A percentile compares a stretch with the other conserved stretches of the same genome.
phyloP scores from a whole-genome alignment of 2,329 filamentous ascomycete species.

The Ceratocystis alfenasii region DNA sequence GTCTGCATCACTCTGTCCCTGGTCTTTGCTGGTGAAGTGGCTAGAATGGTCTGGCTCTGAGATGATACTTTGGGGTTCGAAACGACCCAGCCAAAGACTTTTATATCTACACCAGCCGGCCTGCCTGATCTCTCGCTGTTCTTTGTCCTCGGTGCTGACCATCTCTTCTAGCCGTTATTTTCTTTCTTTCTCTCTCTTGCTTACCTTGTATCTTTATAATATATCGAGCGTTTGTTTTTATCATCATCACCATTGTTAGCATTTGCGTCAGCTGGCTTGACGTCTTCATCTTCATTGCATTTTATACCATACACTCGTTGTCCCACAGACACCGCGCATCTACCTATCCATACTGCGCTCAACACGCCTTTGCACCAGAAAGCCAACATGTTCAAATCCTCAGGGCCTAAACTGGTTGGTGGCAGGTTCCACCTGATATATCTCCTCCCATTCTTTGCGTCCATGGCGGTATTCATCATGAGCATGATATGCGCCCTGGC shows the following conservation, averaged over 20 bases:
- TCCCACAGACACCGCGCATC: neutral
- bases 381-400: neutral
- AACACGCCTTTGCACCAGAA: neutral
- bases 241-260: neutral
- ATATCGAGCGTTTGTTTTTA: constrained; percentile 2
- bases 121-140: neutral
- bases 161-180: neutral
- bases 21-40: neutral
- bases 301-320: neutral
- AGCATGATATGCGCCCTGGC: constrained; percentile 33
- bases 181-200: neutral
- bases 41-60: neutral
- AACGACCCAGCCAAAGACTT: neutral
- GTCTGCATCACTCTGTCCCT: neutral
- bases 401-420: constrained; percentile 14
- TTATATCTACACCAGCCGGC: neutral
- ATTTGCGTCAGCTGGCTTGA: constrained; percentile 17
- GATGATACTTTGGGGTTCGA: neutral
- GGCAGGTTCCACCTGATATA: constrained; percentile 27
- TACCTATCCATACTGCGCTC: neutral
- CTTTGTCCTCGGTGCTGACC: neutral
- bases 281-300: neutral
- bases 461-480: constrained; percentile 32
- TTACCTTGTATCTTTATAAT: constrained; percentile 1
- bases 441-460: constrained; percentile 31